Evolutionary conservation across 805 yeast species (phyloP), one percentile per base, ranked within the genome.

Genomic region (Cyberlindnera xishuangbannaensis): DNA sequence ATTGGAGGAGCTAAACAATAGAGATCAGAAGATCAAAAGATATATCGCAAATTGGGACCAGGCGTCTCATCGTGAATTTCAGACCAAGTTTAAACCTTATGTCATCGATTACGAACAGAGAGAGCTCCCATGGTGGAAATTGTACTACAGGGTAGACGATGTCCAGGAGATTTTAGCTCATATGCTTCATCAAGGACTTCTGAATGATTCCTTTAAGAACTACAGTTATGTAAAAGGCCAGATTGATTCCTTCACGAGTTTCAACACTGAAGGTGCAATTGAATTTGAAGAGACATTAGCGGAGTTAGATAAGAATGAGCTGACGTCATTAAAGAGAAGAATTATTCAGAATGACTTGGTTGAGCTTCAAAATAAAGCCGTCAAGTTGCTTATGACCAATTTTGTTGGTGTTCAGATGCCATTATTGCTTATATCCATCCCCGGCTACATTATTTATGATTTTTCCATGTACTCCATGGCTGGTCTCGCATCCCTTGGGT

Each of bases 351-450:
- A 46, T 2, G 48, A 46, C 13, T 35, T 54, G 12, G 40, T 45
- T 1, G 28, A 27, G 1, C 31, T 57, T 21, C 59, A 57, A 32
- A 46, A 40, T 7, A 35, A 43, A n/a, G 53, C 50, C 5, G 47
- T 50, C 17, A 53, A 46, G 27, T 21, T 41, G 5, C 33, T 59
- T 7, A 45, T 51, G 32, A 34, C 42, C 7, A 58, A 56, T 22
- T 48, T 55, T 26, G 37, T 58, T 14, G 53, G 49, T 17, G 32
- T 58, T 5, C 64, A 59, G 31, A 30, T 58, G n/a, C 64, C 64
- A 1, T 27, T 58, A 22, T 25, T 52, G 2, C 12, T 51, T 4
- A 23, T 53, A 11, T 36, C 60, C 2, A 43, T 47, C n/a, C 39
- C 48, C 5, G 62, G 62, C 11, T 42, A 39, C 18, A 26, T 55